Evolutionary conservation across 805 yeast genomes (phyloP), one percentile per base, ranked within the genome.

Genomic region (Zygosaccharomyces lentus): DNA sequence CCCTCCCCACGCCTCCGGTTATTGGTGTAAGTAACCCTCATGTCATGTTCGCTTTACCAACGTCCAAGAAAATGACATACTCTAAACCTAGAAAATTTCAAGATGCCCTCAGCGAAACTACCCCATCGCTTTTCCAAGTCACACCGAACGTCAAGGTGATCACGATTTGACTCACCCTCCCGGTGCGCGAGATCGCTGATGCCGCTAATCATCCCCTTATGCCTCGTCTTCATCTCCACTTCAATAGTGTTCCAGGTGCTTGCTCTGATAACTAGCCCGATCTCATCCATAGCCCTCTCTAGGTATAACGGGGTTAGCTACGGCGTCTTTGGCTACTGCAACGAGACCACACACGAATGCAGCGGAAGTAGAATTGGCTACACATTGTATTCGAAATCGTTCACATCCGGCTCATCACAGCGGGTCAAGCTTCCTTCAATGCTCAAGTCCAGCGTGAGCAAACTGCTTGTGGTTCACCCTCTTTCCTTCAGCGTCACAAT

Each of bases 261-360:
- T 2, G 76, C 88, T 1, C 74, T 81, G 4, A 53, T 83, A 7
- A 71, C 88, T 0, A 81, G 74, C 2, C 91, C 91, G 0, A 64
- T 83, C 12, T 74, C 84, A 0, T 56, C 61, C 9, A 48, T 83
- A 21, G 56, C 76, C 2, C 69, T 84, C 2, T 76, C 84, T 40
- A 61, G 71, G 1, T 78, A 69, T 57, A 66, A 69, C 16, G 77
- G 73, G 15, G 71, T 71, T 57, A 61, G 67, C 51, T 84, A 80
- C 57, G 91, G 91, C 2, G 86, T 84, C 1, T 82, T 82, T 64
- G 91, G 91, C 1, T 73, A 78, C 53, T 84, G 91, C 61, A 57
- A 67, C 16, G 9, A 15, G 8, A 9, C n/a, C 29, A 42, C 37
- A 10, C 46, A 26, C 6, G 25, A 37, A 9, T 31, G 32, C 9